Percentiles rank a stretch among this genome's conserved stretches.
Evolutionary conservation across 2,329 filamentous ascomycete genomes (phyloP).

Genomic region (Hymenotorrendiella dingleyae): DNA sequence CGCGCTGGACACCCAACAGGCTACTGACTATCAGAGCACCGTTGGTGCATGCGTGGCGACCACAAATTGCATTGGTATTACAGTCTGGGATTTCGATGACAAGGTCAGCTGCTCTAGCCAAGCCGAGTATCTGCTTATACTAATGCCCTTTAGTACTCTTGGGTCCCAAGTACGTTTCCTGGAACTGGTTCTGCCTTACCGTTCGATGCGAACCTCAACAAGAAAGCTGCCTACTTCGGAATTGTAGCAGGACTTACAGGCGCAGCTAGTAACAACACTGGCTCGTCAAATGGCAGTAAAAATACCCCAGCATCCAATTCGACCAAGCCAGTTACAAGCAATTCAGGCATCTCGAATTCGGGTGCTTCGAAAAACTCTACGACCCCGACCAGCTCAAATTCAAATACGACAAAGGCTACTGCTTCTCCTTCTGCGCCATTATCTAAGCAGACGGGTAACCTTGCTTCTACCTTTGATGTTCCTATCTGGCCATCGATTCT

Average conservation of each 20-base stretch:
- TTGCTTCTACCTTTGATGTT: too few species aligned
- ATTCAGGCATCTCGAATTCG: too few species aligned
- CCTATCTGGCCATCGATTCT: too few species aligned
- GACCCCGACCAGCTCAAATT: too few species aligned
- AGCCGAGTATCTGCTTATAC: not conserved
- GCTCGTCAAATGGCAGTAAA: not conserved
- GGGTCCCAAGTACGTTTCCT: conserved; percentile 13
- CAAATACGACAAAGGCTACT: not conserved
- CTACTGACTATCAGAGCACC: conserved; percentile 36
- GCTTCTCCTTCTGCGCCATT: not conserved
- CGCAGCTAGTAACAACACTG: not conserved
- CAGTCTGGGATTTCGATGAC: conserved; percentile 15
- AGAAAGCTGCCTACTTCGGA: conserved; percentile 14
- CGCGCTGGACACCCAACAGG: conserved; percentile 38
- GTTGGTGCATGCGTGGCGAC: conserved; percentile 10
- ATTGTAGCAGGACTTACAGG: conserved; percentile 10
- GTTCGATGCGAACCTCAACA: conserved; percentile 10
- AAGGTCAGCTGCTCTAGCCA: not conserved
- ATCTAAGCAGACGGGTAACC: not conserved
- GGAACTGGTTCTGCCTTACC: conserved; percentile 13
- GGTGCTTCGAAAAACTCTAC: too few species aligned
- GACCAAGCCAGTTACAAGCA: not conserved
- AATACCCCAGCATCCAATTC: not conserved
- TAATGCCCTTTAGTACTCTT: conserved; percentile 12
- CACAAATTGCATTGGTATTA: conserved; percentile 11